Conservation (phyloP, 331 rosid genomes). For the Spiraea crenata region DNA sequence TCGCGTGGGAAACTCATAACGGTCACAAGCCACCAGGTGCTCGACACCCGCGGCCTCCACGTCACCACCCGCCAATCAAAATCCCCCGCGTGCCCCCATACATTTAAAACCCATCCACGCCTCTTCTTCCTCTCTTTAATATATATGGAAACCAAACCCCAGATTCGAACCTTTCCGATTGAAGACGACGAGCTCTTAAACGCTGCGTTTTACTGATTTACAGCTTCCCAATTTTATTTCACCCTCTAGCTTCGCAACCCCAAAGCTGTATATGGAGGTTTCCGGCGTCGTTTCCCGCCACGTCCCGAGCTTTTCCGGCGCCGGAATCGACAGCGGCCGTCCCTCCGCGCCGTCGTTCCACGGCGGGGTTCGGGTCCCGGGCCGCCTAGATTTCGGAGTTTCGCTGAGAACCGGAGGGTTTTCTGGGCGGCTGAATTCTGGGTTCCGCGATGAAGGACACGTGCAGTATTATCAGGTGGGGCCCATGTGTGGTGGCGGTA, state of each 20-base stretch:
- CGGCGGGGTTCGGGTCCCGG: conserved; percentile 13
- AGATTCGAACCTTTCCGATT: neutral
- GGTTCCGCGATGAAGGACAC: conserved; percentile 59
- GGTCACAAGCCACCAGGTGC: conserved; percentile 27
- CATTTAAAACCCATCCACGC: no score
- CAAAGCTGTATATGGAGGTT: conserved; percentile 47
- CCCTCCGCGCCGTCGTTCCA: neutral
- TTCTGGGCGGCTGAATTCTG: conserved; percentile 23
- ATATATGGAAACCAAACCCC: no score
- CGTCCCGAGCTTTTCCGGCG: conserved; percentile 24
- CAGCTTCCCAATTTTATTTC: neutral
- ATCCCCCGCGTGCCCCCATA: conserved; percentile 23
- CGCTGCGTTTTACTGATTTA: neutral
- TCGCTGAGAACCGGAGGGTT: conserved; percentile 18
- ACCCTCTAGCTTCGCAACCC: neutral
- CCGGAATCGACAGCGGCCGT: neutral
- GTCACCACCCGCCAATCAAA: conserved; percentile 26
- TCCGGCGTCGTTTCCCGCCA: conserved; percentile 58
- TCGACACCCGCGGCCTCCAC: conserved; percentile 16
- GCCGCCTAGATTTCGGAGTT: conserved; percentile 17
- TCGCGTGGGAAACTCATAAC: conserved; percentile 30
- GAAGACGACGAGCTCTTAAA: neutral
- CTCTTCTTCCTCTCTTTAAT: no score
- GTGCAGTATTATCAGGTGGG: conserved; percentile 41
- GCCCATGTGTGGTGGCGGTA: conserved; percentile 30